Percentiles rank a stretch among this genome's conserved stretches.
phyloP scores from a whole-genome alignment of 2,329 filamentous ascomycete genomes.

The Ophiocordyceps camponoti-leonardi region DNA sequence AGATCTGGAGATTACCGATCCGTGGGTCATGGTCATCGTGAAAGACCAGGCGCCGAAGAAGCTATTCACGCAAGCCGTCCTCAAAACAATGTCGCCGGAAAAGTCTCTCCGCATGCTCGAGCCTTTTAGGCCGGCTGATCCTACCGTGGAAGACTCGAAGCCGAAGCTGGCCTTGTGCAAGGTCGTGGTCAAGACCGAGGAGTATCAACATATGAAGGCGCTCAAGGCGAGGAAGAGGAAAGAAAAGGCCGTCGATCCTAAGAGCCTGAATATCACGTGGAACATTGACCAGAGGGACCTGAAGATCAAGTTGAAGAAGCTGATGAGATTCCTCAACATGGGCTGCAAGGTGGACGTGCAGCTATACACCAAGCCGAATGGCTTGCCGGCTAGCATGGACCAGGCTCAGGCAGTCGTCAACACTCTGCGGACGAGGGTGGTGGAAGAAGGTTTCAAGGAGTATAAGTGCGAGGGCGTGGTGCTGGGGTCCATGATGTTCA shows the following conservation, averaged over 20 bases:
- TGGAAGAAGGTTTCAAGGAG: constrained; percentile 15
- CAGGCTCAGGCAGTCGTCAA: constrained; percentile 43
- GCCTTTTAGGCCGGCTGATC: constrained; percentile 16
- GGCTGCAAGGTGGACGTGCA: constrained; percentile 61
- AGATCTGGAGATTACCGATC: constrained; percentile 27
- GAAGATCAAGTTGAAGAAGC: constrained; percentile 47
- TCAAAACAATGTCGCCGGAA: constrained; percentile 18
- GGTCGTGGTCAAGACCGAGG: constrained; percentile 41
- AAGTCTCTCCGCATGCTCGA: constrained; percentile 24
- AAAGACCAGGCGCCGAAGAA: constrained; percentile 20
- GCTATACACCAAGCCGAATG: constrained; percentile 48
- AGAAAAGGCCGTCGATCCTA: constrained; percentile 29
- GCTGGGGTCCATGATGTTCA: not conserved
- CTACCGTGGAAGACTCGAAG: constrained; percentile 4
- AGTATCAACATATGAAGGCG: constrained; percentile 24
- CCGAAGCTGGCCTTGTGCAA: constrained; percentile 46
- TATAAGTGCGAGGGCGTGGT: not conserved
- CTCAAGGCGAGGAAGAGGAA: constrained; percentile 23
- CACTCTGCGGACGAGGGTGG: constrained; percentile 17
- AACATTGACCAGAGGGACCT: constrained; percentile 64
- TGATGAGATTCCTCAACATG: constrained; percentile 53
- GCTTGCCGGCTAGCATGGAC: constrained; percentile 36
- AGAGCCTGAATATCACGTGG: constrained; percentile 86
- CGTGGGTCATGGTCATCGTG: constrained; percentile 22
- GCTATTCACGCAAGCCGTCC: constrained; percentile 21